Evolutionary conservation across 805 yeast genomes (phyloP), one percentile per base, ranked within the genome.

Genomic region (Zygoascus ofunaensis): DNA sequence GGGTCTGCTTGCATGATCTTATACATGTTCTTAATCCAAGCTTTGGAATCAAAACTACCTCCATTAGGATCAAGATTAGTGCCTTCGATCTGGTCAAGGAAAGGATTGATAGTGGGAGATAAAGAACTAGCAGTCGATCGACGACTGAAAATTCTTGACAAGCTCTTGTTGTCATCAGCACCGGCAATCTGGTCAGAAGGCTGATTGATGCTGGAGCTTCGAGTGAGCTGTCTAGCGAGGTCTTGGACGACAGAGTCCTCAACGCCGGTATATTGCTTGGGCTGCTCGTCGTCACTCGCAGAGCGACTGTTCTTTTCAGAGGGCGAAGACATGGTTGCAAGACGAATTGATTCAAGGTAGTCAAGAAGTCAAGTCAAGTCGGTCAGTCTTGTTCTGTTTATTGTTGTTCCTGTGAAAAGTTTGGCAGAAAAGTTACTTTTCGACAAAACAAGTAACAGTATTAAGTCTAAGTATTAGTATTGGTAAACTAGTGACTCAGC

Each of bases 21-120:
- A 48, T 72, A 67, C 65, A 82, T 63, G 54, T 79, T 77, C 55
- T 72, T 71, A 46, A 80, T 74, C 87, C 89, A 82, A 49, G 69
- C 73, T 49, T 69, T 68, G 21, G 83, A 68, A 51, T 68, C 64
- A 61, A 82, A 82, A 24, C 72, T 56, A 2, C 71, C 75, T 38
- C 72, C 64, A 45, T 71, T 65, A 7, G 90, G 90, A 55, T 82
- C 77, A 49, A 82, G 66, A 33, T 62, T 55, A 2, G 73, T 72
- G 49, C 72, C 76, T n/a, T 39, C 43, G 30, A 44, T 37, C 14
- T 41, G 44, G 33, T 49, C 59, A 7, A 42, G 24, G 36, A 56
- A 59, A 5, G 62, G 56, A 45, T 55, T 59, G 21, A 39, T 37
- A n/a, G 44, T 41, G 17, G 21, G n/a, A 18, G 22, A 21, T 15